Evolutionary conservation across 257 asterid species (phyloP), one percentile per base, ranked within the genome.

Genomic region (Fraxinus quadrangulata): DNA sequence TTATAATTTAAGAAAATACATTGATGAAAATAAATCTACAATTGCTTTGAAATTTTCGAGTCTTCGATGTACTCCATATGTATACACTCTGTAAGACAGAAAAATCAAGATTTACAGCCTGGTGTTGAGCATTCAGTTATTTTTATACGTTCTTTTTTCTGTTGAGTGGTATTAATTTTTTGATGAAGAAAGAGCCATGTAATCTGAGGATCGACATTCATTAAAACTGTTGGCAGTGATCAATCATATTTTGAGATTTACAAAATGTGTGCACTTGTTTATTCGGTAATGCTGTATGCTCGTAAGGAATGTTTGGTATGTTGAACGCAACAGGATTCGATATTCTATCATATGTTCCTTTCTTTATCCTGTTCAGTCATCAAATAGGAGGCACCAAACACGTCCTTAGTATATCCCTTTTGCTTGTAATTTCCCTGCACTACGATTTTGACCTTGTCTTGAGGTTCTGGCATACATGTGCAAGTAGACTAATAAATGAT

Each of bases 1-100:
- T 34, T 40, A 59, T 54, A 23, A 37, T 42, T 42, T 31, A 40
- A 78, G 77, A 73, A 74, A 59, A 67, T 80, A 73, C 17, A 75
- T 77, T 77, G 77, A 80, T 74, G 78, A 78, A n/a, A 70, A 66
- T 65, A 66, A 70, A 47, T 28, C 77, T 13, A 70, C 77, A 69
- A 67, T 75, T 63, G 30, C 69, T 63, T 54, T 36, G 8, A 10
- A 37, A 70, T 8, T 45, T 74, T 45, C 7, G 54, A 68, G 31
- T 37, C 54, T 68, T 70, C 39, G 54, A 30, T 82, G 81, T 47
- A 67, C 75, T 75, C 31, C 45, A 51, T 34, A 19, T 70, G 54
- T 33, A 4, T 7, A 23, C 54, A 3, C 28, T n/a, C 17, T 36
- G 8, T 4, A 5, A 26, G 56, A 70, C 24, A 39, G 24, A 19